Percentiles rank a stretch among this genome's conserved stretches.
Conservation (phyloP, 352 stramenopile species). For the Phytophthora sp. region DNA sequence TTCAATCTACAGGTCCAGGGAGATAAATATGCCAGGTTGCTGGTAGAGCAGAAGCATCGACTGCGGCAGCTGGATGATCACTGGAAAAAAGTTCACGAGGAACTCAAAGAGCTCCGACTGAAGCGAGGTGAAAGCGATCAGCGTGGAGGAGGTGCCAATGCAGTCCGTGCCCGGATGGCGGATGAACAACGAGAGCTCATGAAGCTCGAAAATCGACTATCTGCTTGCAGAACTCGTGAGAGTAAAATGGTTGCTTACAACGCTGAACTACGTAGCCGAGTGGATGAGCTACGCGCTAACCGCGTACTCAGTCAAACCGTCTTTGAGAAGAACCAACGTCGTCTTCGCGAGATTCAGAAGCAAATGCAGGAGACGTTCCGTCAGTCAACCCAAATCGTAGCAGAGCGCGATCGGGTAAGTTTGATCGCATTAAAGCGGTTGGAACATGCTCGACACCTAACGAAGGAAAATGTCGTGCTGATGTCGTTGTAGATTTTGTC, state of each 20-base stretch:
- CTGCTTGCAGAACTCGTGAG: constrained; percentile 72
- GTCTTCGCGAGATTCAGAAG: constrained; percentile 72
- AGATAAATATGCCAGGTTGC: constrained; percentile 77
- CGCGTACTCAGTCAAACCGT: constrained; percentile 72
- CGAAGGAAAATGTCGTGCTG: no score
- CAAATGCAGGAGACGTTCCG: constrained; percentile 83
- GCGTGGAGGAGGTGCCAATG: constrained; percentile 70
- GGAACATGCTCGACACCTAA: no score
- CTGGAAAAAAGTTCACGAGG: constrained; percentile 69
- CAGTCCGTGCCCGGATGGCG: constrained; percentile 69
- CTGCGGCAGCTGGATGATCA: constrained; percentile 70
- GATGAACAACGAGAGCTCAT: constrained; percentile 79
- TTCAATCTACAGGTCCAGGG: constrained; percentile 85
- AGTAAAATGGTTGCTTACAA: constrained; percentile 78
- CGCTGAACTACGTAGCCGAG: constrained; percentile 50
- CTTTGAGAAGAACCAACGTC: constrained; percentile 84
- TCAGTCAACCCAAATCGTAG: constrained; percentile 70
- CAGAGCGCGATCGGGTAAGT: constrained; percentile 68
- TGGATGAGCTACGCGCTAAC: constrained; percentile 69
- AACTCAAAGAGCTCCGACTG: constrained; percentile 69
- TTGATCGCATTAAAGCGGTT: background rate
- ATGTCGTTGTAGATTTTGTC: constrained; percentile 73
- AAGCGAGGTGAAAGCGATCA: constrained; percentile 78
- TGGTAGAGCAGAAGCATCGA: constrained; percentile 77
- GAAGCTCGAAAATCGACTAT: constrained; percentile 82